Conservation (phyloP, 352 stramenopile genomes). For the Globisporangium sylvaticum region DNA sequence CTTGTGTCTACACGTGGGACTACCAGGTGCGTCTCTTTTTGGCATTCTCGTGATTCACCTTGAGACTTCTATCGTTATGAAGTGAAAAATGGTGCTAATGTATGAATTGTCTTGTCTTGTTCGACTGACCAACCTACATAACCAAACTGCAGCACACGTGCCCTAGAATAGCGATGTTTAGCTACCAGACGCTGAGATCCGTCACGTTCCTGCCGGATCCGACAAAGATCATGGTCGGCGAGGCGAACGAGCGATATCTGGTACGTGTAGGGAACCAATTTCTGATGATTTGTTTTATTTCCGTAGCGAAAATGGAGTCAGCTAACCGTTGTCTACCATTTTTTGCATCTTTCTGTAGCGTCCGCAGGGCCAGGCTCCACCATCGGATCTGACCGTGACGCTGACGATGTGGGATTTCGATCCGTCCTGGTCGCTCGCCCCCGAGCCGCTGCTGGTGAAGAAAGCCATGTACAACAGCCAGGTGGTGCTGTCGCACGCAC, state of each 20-base stretch:
- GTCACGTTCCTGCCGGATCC: conserved; percentile 92
- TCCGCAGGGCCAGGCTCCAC: conserved; percentile 64
- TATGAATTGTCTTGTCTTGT: background rate
- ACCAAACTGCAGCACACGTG: conserved; percentile 52
- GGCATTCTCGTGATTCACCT: no score
- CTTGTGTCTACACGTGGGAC: conserved; percentile 94
- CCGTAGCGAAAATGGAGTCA: background rate
- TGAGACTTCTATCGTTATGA: no score
- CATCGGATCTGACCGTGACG: conserved; percentile 91
- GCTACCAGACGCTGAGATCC: conserved; percentile 89
- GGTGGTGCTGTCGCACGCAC: conserved; percentile 85
- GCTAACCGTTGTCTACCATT: background rate
- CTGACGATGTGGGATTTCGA: conserved; percentile 95
- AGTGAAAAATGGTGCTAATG: background rate
- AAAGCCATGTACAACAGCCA: conserved; percentile 86
- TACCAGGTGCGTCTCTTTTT: conserved; percentile 75
- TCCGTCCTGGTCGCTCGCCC: conserved; percentile 67
- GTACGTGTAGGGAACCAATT: conserved; percentile 26
- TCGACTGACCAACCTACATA: background rate
- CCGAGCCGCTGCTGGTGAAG: conserved; percentile 65
- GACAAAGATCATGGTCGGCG: conserved; percentile 92
- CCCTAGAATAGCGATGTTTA: conserved; percentile 86
- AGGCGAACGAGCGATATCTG: conserved; percentile 90
- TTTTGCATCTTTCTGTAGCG: conserved; percentile 29
- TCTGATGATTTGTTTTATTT: background rate